Conservation (phyloP, 148 eudicot species). For the Salicornia ramosissima region DNA sequence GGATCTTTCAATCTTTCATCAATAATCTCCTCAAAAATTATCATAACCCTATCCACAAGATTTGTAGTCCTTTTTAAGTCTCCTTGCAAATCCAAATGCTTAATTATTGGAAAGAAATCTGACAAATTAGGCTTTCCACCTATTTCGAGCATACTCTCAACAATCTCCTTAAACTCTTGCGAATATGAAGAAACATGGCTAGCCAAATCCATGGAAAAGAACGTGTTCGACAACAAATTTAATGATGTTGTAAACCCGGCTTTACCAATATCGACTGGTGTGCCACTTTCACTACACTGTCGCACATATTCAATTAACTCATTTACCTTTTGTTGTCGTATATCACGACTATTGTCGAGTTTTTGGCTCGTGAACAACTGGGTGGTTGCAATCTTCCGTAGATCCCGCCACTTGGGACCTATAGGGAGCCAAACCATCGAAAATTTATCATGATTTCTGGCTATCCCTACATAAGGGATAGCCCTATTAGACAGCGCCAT, state of each 20-base stretch:
- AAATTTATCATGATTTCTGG: neutral
- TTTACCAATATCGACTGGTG: slow-evolving; percentile 22
- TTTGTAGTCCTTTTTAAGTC: neutral
- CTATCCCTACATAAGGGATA: neutral
- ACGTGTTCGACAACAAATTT: slow-evolving; percentile 27
- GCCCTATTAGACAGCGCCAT: slow-evolving; percentile 17
- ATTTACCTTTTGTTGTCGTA: slow-evolving; percentile 20
- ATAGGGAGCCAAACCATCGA: slow-evolving; percentile 25
- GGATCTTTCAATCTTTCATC: slow-evolving; percentile 11
- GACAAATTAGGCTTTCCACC: slow-evolving; percentile 25
- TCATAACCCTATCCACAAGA: neutral
- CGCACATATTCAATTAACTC: slow-evolving; percentile 16
- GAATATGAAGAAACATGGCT: slow-evolving; percentile 1
- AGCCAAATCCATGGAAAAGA: slow-evolving; percentile 25
- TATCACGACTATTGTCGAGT: slow-evolving; percentile 16
- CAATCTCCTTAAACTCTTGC: slow-evolving; percentile 25
- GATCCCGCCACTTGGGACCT: slow-evolving; percentile 21
- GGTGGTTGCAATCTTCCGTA: slow-evolving; percentile 17
- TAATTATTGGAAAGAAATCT: slow-evolving; percentile 25
- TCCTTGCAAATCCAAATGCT: slow-evolving; percentile 23
- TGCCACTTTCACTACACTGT: neutral
- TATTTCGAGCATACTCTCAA: slow-evolving; percentile 9
- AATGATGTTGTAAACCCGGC: slow-evolving; percentile 23
- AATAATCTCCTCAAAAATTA: slow-evolving; percentile 26
- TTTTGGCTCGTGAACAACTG: slow-evolving; percentile 19